These are phyloP conservation scores for Mycena floridula DNA, from an alignment of 768 basidiomycete genomes.

Conservation along the genomic window DNA sequence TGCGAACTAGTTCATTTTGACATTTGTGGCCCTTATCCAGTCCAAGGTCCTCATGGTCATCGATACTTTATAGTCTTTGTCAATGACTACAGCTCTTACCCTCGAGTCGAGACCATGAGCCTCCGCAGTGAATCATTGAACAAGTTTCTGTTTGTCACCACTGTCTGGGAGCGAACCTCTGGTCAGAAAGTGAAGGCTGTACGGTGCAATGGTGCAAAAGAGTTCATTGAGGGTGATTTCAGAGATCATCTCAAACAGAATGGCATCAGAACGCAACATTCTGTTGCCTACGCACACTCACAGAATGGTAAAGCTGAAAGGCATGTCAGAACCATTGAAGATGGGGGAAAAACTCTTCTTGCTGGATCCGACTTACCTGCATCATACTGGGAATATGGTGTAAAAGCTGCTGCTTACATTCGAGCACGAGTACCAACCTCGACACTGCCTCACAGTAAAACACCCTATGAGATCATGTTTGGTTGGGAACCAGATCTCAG, in stretches of 20 bases:
- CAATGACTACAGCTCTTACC: too few relatives aligned
- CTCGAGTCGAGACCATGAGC: too few relatives aligned
- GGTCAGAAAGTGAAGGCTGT: not conserved
- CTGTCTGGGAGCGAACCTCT: not conserved
- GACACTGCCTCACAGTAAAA: conserved; percentile 6
- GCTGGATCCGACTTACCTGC: conserved; percentile 12
- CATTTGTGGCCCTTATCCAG: too few relatives aligned
- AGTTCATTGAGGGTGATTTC: too few relatives aligned
- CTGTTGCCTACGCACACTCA: conserved; percentile 22
- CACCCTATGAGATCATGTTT: conserved; percentile 8
- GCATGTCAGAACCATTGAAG: conserved; percentile 27
- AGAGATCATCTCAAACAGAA: not conserved
- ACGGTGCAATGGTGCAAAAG: not conserved
- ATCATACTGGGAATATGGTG: conserved; percentile 16
- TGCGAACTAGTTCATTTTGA: too few relatives aligned
- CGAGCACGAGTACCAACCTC: conserved; percentile 12
- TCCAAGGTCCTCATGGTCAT: too few relatives aligned
- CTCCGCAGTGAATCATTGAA: too few relatives aligned
- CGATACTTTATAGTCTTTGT: too few relatives aligned
- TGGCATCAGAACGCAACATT: conserved; percentile 19
- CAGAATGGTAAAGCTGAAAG: conserved; percentile 40
- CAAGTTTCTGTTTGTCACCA: too few relatives aligned
- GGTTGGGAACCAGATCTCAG: not conserved
- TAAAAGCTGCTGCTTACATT: conserved; percentile 16
- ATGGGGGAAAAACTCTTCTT: conserved; percentile 25